Conservation (phyloP, 1,139 yeast genomes). For the Geotrichum candidum region DNA sequence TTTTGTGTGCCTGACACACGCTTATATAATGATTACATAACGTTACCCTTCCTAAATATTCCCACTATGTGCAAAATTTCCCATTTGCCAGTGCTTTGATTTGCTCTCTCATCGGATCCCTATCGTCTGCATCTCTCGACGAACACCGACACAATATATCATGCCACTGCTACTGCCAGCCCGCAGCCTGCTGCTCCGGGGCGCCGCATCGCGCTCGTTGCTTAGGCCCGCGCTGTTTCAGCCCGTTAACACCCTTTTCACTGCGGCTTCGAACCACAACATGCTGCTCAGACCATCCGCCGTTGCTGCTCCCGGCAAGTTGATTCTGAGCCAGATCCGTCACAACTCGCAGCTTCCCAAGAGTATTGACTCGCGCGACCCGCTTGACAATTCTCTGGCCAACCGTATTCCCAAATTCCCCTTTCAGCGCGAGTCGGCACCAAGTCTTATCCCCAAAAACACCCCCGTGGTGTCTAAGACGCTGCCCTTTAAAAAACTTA, state of each 20-base stretch:
- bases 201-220: neutral
- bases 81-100: neutral
- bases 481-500: slow-evolving; percentile 56
- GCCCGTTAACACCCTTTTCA: neutral
- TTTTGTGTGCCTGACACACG: neutral
- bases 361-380: slow-evolving; percentile 22
- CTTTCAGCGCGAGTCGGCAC: slow-evolving; percentile 57
- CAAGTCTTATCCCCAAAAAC: slow-evolving; percentile 56
- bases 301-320: neutral
- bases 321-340: neutral
- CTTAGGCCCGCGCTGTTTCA: neutral
- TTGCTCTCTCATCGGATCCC: neutral
- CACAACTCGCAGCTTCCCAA: slow-evolving; percentile 24
- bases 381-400: slow-evolving; percentile 24
- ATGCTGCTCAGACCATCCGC: neutral
- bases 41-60: neutral
- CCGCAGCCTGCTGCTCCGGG: neutral
- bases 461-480: slow-evolving; percentile 59
- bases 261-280: neutral
- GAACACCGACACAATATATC: neutral
- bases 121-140: no score
- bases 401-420: slow-evolving; percentile 51
- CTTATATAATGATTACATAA: no score
- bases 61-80: neutral
- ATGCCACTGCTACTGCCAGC: neutral